Base-by-base conservation (phyloP, 1,139 yeast genomes). In the Wickerhamomyces sp. region DNA sequence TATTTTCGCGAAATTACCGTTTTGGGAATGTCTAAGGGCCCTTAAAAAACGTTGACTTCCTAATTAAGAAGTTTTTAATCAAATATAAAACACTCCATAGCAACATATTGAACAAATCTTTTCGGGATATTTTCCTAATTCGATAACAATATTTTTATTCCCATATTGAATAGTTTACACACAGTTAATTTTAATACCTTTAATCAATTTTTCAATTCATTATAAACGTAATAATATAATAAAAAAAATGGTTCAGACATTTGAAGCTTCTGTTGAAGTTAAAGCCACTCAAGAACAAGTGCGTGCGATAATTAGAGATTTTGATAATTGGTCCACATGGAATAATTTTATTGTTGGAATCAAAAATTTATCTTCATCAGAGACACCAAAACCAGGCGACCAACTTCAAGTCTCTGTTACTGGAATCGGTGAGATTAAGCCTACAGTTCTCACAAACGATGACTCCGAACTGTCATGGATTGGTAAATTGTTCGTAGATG, bases 401-500 rank as follows among this genome's bases (percentile, higher is more conserved):
- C 5, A 8, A 12, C 9, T 30, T 2, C 13, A 19, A 13, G 25
- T 30, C n/a, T 7, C 27, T 8, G 12, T 13, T 13, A 8, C 26
- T 13, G 25, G 12, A 9, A 17, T 21, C 15, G 24, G 18, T 9
- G 12, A 25, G 13, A 19, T 36, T 13, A 13, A 9, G 6, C 36
- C 35, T 12, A 15, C 20, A 18, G 36, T 38, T 20, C 17, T 28
- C 2, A n/a, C 16, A 3, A 33, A 41, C 19, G 15, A 31, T n/a
- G 37, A 30, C 3, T 16, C 9, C 7, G 41, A 38, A 19, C 24
- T 41, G 15, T 28, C 38, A 5, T 38, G 44, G 42, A 20, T 26
- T 15, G 44, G 44, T 9, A 7, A 9, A 3, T 7, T 38, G 4
- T 16, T 21, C 8, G 10, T 28, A 8, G 16, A 30, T 10, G 28